Percentiles rank a stretch among this genome's conserved stretches.
These are phyloP conservation scores for Antitrichia curtipendula DNA, from an alignment of 225 moss, liverwort and hornwort genomes.

Conservation along the genomic window DNA sequence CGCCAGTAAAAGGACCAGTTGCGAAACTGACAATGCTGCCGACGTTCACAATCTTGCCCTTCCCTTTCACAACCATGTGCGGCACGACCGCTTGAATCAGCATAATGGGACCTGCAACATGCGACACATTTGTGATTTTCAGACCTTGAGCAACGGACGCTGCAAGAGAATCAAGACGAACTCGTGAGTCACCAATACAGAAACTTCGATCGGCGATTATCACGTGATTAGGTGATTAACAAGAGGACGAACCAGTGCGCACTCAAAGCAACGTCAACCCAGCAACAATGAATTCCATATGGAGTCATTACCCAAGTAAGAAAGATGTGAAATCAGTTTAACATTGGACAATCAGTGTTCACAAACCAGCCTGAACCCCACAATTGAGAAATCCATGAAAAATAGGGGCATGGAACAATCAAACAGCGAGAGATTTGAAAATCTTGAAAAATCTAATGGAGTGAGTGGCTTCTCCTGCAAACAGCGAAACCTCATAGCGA, in stretches of 20 bases:
- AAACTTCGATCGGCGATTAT: not conserved
- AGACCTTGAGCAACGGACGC: not conserved
- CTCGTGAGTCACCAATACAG: not conserved
- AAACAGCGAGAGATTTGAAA: not conserved
- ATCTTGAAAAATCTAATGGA: not conserved
- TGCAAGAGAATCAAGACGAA: not conserved
- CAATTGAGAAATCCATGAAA: not conserved
- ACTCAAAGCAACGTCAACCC: not conserved
- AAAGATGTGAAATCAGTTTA: not conserved
- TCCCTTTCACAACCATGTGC: conserved; percentile 45
- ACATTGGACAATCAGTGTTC: not conserved
- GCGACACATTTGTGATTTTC: not conserved
- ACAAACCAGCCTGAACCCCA: not conserved
- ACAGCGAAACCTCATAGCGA: not conserved
- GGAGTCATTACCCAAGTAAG: no score
- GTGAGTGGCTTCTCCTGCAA: not conserved
- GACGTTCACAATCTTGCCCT: conserved; percentile 58
- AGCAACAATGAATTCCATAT: not conserved
- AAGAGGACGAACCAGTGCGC: not conserved
- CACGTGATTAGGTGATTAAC: not conserved
- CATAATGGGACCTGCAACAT: conserved; percentile 36
- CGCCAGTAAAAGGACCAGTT: conserved; percentile 25
- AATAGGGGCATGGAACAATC: not conserved
- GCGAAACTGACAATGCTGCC: conserved; percentile 29
- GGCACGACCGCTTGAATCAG: conserved; percentile 65